Conservation (phyloP, 2,329 filamentous ascomycete genomes). For the Ophiostoma populinum region DNA sequence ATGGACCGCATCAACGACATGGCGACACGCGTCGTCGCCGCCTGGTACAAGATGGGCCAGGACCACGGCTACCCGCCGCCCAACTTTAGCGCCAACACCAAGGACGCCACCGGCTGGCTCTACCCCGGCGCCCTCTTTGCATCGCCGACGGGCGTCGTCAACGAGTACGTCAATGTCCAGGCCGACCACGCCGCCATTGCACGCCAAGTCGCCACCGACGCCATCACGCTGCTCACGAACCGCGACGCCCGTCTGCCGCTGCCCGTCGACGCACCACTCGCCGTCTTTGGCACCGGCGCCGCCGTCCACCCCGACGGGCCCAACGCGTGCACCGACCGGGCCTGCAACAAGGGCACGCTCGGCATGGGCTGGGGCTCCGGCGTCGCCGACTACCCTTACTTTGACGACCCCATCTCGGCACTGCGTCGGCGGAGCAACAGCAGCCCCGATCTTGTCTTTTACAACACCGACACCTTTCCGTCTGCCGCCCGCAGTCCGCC, state of each 20-base stretch:
- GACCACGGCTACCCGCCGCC: conserved; percentile 29
- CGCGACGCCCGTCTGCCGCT: conserved; percentile 29
- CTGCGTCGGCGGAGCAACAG: conserved; percentile 37
- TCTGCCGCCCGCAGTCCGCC: conserved; percentile 28
- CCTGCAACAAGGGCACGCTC: conserved; percentile 43
- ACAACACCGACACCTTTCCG: conserved; percentile 46
- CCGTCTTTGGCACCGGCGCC: conserved; percentile 46
- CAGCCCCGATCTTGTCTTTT: conserved; percentile 35
- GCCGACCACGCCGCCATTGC: conserved; percentile 39
- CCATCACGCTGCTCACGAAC: conserved; percentile 55
- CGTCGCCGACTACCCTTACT: conserved; percentile 43
- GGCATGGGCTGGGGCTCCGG: conserved; percentile 54
- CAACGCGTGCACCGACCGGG: conserved; percentile 45
- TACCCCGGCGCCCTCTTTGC: conserved; percentile 39
- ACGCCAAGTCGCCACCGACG: conserved; percentile 34
- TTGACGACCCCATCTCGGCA: conserved; percentile 46
- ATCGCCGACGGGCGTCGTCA: conserved; percentile 45
- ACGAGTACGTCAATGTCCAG: conserved; percentile 48
- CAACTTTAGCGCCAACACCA: conserved; percentile 37
- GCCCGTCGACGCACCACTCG: conserved; percentile 36
- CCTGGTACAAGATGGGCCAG: conserved; percentile 42
- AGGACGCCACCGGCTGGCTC: conserved; percentile 33
- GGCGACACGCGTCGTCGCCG: conserved; percentile 43
- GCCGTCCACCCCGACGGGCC: conserved; percentile 42
- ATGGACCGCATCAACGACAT: conserved; percentile 49